Evolutionary conservation across 345 rosid genomes (phyloP).

Genomic region (Nasturtium officinale): DNA sequence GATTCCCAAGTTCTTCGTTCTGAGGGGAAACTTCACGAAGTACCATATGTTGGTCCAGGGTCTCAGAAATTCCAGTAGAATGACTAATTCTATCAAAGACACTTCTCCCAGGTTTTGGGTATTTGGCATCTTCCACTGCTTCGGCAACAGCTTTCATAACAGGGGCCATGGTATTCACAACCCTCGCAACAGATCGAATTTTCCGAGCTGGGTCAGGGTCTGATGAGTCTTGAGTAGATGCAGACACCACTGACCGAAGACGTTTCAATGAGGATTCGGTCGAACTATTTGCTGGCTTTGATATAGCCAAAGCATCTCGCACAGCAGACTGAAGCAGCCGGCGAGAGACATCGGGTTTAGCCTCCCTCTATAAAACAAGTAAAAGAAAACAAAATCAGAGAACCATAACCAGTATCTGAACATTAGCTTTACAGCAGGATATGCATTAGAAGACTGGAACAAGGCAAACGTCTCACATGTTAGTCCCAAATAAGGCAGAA

Average conservation of each 20-base stretch:
- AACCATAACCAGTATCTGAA: slow-evolving; percentile 18
- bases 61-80: slow-evolving; percentile 45
- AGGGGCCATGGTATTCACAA: slow-evolving; percentile 71
- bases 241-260: slow-evolving; percentile 82
- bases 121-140: slow-evolving; percentile 83
- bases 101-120: slow-evolving; percentile 62
- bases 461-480: slow-evolving; percentile 19
- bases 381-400: slow-evolving; percentile 34
- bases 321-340: slow-evolving; percentile 95
- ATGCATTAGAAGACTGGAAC: slow-evolving; percentile 11
- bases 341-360: slow-evolving; percentile 69
- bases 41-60: slow-evolving; percentile 39
- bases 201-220: slow-evolving; percentile 52
- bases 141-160: slow-evolving; percentile 86
- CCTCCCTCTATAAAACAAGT: slow-evolving; percentile 61
- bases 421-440: slow-evolving; percentile 2
- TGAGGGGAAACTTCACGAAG: slow-evolving; percentile 47
- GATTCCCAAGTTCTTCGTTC: slow-evolving; percentile 51
- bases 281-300: slow-evolving; percentile 51
- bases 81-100: slow-evolving; percentile 94
- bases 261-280: slow-evolving; percentile 74
- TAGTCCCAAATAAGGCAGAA: slow-evolving; percentile 9
- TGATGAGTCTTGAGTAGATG: slow-evolving; percentile 54
- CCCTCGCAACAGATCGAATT: slow-evolving; percentile 69
- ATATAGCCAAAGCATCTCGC: slow-evolving; percentile 85